A percentile compares a stretch with the other conserved stretches of the same genome.
phyloP scores from a whole-genome alignment of 805 yeast genomes.

The Tetrapisispora namnaoensis region DNA sequence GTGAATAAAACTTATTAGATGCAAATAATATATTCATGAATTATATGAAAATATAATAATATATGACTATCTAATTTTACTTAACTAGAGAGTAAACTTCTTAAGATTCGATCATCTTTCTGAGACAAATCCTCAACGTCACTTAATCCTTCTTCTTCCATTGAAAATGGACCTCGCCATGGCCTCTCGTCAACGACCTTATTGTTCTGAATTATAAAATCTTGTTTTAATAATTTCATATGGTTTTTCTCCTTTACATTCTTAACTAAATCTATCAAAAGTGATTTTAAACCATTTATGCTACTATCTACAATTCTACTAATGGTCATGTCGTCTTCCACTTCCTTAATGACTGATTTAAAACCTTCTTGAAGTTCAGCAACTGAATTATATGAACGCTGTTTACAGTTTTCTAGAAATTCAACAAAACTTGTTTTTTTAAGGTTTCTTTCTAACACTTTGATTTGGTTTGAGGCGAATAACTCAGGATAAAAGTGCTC shows the following conservation, averaged over 20 bases:
- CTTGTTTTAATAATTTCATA: conserved; percentile 10
- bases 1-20: neutral
- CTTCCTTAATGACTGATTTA: conserved; percentile 7
- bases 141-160: conserved; percentile 27
- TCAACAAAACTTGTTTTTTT: conserved; percentile 9
- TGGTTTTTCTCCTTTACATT: conserved; percentile 8
- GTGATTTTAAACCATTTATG: conserved; percentile 8
- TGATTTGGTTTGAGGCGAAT: conserved; percentile 21
- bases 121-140: conserved; percentile 21
- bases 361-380: conserved; percentile 8
- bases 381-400: conserved; percentile 4
- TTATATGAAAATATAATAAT: no score
- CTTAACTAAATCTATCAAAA: conserved; percentile 5
- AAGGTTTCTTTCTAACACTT: conserved; percentile 14
- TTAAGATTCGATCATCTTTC: conserved; percentile 1
- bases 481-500: conserved; percentile 16
- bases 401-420: conserved; percentile 13
- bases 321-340: conserved; percentile 6
- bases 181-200: conserved; percentile 8
- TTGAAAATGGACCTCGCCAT: conserved; percentile 25
- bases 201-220: conserved; percentile 21
- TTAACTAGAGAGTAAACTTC: neutral
- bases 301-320: conserved; percentile 11
- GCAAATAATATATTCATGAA: no score
- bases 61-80: neutral